Evolutionary conservation across 2,329 filamentous ascomycete genomes (phyloP), one percentile per base, ranked within the genome.

Genomic region (Fusarium verrucosum): DNA sequence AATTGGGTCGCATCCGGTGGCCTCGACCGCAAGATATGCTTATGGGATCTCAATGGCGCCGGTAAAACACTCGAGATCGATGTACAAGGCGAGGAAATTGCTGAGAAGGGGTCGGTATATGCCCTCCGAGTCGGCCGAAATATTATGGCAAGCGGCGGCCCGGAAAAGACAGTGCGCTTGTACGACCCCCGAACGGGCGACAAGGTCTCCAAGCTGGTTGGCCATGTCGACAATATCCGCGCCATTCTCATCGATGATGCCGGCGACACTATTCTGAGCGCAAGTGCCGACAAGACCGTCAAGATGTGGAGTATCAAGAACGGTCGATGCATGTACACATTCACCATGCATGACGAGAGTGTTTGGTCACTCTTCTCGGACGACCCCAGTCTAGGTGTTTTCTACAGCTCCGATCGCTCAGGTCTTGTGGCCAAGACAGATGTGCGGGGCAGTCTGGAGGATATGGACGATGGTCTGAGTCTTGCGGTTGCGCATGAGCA

Each of bases 341-440:
- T 99, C 70, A 97, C 94, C 51, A 99, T 99, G 95, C 95, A 99
- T 79, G 96, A 96, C 74, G 93, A 97, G 74, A 97, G 94, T 74
- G 92, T 99, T 20, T 99, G 95, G 95, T 96, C 92, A 2, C 83
- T 99, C 20, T 96, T 91, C 77, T 97, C 95, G 0, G 89, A 94
- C 50, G 88, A 96, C 70, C 93, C 94, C 1, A 85, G 90, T 57
- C 84, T 99, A 5, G 89, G 90, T 10, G 86, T 97, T 26, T 98
- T 99, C 77, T 98, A 98, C 80, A 98, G 94, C 53, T 92, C 90
- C 69, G 95, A 99, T 77, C 89, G 94, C 47, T 94, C 92, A 2
- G 95, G 95, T 4, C 79, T 97, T 61, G 89, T 99, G n/a, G 94
- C 93, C 51, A 99, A 98, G 82, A 98, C 94, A 1, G 95, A 99